phyloP scores from a whole-genome alignment of 139 green algal species.

The Tetraselmis chui region DNA sequence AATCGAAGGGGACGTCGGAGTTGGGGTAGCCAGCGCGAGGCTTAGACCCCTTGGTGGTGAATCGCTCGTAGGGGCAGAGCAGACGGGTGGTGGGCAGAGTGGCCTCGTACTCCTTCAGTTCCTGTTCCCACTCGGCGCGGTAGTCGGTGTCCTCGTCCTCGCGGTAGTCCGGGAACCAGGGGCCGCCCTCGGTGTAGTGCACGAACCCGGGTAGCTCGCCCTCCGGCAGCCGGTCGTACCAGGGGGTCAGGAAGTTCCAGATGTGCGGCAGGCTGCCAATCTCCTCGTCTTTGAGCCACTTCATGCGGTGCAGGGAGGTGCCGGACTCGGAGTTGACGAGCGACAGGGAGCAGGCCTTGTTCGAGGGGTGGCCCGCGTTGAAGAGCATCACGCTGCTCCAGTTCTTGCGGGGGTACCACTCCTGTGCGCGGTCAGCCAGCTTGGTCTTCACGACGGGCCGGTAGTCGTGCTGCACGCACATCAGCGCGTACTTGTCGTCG shows the following conservation, averaged over 20 bases:
- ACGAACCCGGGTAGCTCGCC: slow-evolving; percentile 18
- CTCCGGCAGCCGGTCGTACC: slow-evolving; percentile 21
- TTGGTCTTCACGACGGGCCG: slow-evolving; percentile 14
- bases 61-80: slow-evolving; percentile 22
- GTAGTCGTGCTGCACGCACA: slow-evolving; percentile 28
- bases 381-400: slow-evolving; percentile 33
- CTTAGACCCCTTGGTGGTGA: slow-evolving; percentile 9
- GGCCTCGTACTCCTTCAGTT: slow-evolving; percentile 30
- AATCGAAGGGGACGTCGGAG: neutral
- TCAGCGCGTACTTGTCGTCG: slow-evolving; percentile 25
- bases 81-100: slow-evolving; percentile 15
- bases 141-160: slow-evolving; percentile 20
- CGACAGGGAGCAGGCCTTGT: slow-evolving; percentile 16
- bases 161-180: slow-evolving; percentile 25
- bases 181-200: slow-evolving; percentile 24
- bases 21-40: slow-evolving; percentile 18
- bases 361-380: slow-evolving; percentile 29
- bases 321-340: slow-evolving; percentile 24
- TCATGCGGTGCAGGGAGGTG: slow-evolving; percentile 26
- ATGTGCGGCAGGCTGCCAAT: slow-evolving; percentile 20
- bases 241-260: slow-evolving; percentile 33
- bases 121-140: slow-evolving; percentile 20
- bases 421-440: neutral
- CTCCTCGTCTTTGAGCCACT: slow-evolving; percentile 29
- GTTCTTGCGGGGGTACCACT: slow-evolving; percentile 35